Evolutionary conservation across 768 basidiomycete species (phyloP).

Genomic region (Leccinum rimulosum): DNA sequence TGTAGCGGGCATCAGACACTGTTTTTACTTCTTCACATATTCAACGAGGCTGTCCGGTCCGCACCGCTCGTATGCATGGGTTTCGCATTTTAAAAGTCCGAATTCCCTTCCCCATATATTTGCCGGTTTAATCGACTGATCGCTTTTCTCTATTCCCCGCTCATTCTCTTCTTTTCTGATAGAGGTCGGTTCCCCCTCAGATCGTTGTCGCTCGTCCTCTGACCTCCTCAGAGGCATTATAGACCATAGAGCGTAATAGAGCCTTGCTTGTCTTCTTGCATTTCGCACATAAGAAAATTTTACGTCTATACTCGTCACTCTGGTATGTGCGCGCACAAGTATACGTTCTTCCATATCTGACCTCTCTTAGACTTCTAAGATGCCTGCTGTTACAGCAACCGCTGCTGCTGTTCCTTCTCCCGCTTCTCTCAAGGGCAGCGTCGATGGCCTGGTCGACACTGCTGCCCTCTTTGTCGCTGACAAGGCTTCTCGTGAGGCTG

Average conservation of each 20-base stretch:
- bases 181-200: constrained; percentile 29
- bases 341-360: background rate
- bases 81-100: constrained; percentile 34
- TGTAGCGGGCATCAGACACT: constrained; percentile 10
- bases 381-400: constrained; percentile 78
- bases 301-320: constrained; percentile 32
- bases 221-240: constrained; percentile 33
- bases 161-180: constrained; percentile 30
- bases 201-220: background rate
- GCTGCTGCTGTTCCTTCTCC: constrained; percentile 56
- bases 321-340: constrained; percentile 37
- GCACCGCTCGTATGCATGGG: background rate
- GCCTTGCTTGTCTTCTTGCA: constrained; percentile 54
- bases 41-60: constrained; percentile 10
- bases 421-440: constrained; percentile 70
- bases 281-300: constrained; percentile 35
- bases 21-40: constrained; percentile 11
- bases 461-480: constrained; percentile 80
- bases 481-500: constrained; percentile 74
- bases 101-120: constrained; percentile 14
- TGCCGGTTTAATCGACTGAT: background rate
- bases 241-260: constrained; percentile 54
- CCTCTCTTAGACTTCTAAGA: constrained; percentile 51
- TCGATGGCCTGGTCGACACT: constrained; percentile 66
- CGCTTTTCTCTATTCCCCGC: constrained; percentile 29